Conservation (phyloP, 306 rosid genomes). For the Quercus glauca region DNA sequence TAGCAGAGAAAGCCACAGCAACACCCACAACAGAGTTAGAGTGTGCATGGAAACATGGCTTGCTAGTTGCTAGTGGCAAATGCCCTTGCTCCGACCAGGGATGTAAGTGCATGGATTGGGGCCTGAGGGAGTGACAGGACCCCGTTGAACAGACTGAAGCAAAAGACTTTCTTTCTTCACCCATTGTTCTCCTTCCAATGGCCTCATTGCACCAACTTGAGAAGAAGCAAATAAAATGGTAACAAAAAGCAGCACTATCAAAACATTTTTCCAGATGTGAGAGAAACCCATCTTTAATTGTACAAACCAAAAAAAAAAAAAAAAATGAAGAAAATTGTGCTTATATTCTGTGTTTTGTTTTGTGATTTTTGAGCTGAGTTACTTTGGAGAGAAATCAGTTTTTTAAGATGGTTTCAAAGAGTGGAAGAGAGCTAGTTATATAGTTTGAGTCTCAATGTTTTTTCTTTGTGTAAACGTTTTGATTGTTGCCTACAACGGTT, state of each 20-base stretch:
- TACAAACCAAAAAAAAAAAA: too few species aligned
- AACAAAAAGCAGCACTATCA: slow-evolving; percentile 6
- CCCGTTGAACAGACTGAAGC: slow-evolving; percentile 19
- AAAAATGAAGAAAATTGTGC: neutral
- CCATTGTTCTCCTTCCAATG: slow-evolving; percentile 29
- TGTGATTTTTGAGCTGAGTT: too few species aligned
- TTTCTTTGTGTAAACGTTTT: neutral
- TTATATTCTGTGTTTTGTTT: neutral
- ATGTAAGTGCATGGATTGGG: slow-evolving; percentile 31
- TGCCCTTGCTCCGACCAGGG: slow-evolving; percentile 10
- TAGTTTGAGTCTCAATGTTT: neutral
- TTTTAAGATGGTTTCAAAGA: too few species aligned
- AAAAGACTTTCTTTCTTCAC: neutral
- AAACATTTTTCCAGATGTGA: slow-evolving; percentile 4
- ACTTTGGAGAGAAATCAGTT: too few species aligned
- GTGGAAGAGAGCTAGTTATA: too few species aligned
- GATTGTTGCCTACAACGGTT: neutral
- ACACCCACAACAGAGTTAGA: neutral
- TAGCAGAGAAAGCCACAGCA: neutral
- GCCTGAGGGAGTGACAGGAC: neutral
- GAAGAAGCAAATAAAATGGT: slow-evolving; percentile 15
- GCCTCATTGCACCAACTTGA: slow-evolving; percentile 32
- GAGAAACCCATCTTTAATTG: slow-evolving; percentile 18
- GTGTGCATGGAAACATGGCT: neutral
- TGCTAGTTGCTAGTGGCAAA: neutral